Percentiles rank a stretch among this genome's conserved stretches.
Evolutionary conservation across 495 filamentous ascomycete species (phyloP).

Genomic region (Pseudotulostoma volvatum): DNA sequence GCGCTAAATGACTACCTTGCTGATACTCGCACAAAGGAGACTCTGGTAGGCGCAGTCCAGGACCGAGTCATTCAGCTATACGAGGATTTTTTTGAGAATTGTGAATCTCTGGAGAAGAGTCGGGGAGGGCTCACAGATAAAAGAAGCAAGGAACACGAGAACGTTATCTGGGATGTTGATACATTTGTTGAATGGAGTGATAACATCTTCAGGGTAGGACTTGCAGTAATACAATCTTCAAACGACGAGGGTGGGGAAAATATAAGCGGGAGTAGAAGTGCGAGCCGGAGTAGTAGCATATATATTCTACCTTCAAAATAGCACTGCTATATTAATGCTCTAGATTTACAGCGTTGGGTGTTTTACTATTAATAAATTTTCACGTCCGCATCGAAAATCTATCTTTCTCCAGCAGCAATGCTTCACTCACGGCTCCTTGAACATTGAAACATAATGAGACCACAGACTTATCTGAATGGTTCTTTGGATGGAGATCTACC

Average conservation of each 20-base stretch:
- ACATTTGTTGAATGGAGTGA: constrained; percentile 45
- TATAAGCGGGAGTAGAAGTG: constrained; percentile 3
- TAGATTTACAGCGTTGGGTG: no score
- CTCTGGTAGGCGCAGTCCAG: constrained; percentile 42
- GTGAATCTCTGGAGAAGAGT: constrained; percentile 24
- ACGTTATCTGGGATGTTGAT: constrained; percentile 48
- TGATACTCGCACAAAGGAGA: constrained; percentile 44
- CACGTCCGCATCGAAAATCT: no score
- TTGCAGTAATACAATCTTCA: constrained; percentile 18
- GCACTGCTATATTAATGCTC: no score
- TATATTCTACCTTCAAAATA: no score
- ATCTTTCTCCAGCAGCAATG: no score
- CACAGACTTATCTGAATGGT: no score
- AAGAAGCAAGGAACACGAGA: constrained; percentile 46
- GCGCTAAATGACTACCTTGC: constrained; percentile 42
- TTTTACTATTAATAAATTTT: no score
- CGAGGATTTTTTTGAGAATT: constrained; percentile 42
- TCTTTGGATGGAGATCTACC: no score
- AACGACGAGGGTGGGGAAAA: constrained; percentile 20
- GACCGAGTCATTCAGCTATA: constrained; percentile 44
- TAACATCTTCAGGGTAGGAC: constrained; percentile 37
- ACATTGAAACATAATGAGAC: no score
- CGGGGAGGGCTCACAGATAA: constrained; percentile 30
- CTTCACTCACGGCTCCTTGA: no score
- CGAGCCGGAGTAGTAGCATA: background rate